Evolutionary conservation across 768 basidiomycete genomes (phyloP).

Genomic region (Chiua virens): DNA sequence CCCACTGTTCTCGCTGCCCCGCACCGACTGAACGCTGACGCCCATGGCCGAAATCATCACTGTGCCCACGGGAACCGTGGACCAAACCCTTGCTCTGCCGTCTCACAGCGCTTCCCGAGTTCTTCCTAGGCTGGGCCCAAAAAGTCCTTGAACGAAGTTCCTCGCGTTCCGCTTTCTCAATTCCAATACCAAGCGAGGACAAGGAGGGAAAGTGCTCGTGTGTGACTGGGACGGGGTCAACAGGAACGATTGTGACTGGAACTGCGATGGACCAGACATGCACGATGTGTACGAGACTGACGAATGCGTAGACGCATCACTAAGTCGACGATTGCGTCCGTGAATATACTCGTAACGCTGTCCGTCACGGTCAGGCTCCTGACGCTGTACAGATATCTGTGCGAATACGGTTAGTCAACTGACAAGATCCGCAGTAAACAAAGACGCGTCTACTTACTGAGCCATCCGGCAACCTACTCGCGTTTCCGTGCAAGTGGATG

Average conservation of each 20-base stretch:
- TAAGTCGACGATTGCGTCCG: slow-evolving; percentile 14
- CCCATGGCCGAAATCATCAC: background rate
- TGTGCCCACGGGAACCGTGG: background rate
- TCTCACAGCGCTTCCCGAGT: slow-evolving; percentile 11
- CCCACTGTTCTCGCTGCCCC: background rate
- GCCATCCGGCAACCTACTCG: background rate
- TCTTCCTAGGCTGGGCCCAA: slow-evolving; percentile 11
- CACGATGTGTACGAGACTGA: slow-evolving; percentile 22
- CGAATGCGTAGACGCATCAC: slow-evolving; percentile 18
- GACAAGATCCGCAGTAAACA: background rate
- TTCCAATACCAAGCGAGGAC: slow-evolving; percentile 20
- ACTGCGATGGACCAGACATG: slow-evolving; percentile 19
- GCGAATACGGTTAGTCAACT: background rate
- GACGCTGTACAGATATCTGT: slow-evolving; percentile 5
- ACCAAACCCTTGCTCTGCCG: slow-evolving; percentile 4
- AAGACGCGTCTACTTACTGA: slow-evolving; percentile 4
- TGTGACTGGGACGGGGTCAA: slow-evolving; percentile 18
- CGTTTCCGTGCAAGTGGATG: background rate
- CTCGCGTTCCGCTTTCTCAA: slow-evolving; percentile 25
- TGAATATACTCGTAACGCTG: background rate
- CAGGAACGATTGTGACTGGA: slow-evolving; percentile 15
- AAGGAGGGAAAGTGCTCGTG: slow-evolving; percentile 17
- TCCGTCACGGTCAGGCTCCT: background rate
- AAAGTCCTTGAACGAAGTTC: slow-evolving; percentile 18
- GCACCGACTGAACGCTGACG: background rate